phyloP scores from a whole-genome alignment of 2,329 filamentous ascomycete species.

The Aspergillus glaucus region DNA sequence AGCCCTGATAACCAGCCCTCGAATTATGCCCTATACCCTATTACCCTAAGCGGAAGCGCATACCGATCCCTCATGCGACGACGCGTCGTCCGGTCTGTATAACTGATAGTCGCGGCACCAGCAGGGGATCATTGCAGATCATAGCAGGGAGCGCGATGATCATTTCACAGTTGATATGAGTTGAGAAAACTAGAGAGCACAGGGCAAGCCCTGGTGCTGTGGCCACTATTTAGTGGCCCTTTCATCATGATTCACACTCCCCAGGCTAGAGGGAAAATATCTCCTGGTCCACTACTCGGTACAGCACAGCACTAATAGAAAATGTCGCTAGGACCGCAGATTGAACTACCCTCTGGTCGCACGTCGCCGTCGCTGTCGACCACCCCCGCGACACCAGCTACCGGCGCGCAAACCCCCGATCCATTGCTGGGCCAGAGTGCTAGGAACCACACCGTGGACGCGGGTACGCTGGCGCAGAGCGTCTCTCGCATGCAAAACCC shows the following conservation, averaged over 20 bases:
- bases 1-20: background rate
- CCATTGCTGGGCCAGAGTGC: constrained; percentile 15
- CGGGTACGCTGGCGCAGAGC: constrained; percentile 12
- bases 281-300: background rate
- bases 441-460: constrained; percentile 9
- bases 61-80: background rate
- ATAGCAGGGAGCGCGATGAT: no score
- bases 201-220: background rate
- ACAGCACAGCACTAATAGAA: background rate
- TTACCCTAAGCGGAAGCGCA: no score
- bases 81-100: constrained; percentile 5
- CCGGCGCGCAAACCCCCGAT: constrained; percentile 23
- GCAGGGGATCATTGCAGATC: no score
- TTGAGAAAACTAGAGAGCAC: background rate
- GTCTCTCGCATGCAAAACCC: constrained; percentile 8
- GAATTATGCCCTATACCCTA: background rate
- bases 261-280: no score
- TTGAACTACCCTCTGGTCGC: background rate
- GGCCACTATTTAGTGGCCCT: background rate
- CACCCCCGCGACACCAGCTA: constrained; percentile 15
- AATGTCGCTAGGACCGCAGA: background rate
- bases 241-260: background rate
- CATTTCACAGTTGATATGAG: background rate
- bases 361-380: background rate
- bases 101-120: no score